Evolutionary conservation across 2,329 filamentous ascomycete species (phyloP), one percentile per base, ranked within the genome.

Genomic region (Parascedosporium putredinis): DNA sequence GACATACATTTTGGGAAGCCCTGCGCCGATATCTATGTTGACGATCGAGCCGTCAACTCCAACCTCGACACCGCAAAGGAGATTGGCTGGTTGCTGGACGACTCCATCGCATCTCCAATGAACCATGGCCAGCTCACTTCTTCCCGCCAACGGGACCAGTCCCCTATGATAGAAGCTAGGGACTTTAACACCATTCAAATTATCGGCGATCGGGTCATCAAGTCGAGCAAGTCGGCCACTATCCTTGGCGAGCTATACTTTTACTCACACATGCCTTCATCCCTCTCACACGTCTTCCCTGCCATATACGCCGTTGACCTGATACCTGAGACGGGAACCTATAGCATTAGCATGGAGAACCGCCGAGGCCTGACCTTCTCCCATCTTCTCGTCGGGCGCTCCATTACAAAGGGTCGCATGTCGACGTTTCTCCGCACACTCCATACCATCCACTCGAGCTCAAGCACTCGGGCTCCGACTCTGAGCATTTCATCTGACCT

Each of bases 171-270:
- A 4, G 58, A 58, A 2, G 58, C 59, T 3, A 57, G 60, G 3
- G 57, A 60, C 52, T 63, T 63, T 53, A 63, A 62, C 53, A 58
- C 56, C 8, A 59, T 62, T 43, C 60, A 62, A 52, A 58, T 59
- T 50, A 55, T 59, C 50, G 55, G 58, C 52, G 55, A 59, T 53
- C 57, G 59, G 51, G 58, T 62, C 27, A 56, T 61, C 50, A 63
- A 63, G 50, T 60, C 59, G 22, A 60, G 56, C 53, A 62, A 59
- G 53, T 59, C 56, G 4, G 59, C 60, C 27, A 59, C 58, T 45
- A 61, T 63, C 27, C 54, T 63, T 4, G 60, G 61, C 51, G 61
- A 63, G 50, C 50, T 63, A n/a, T 63, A 56, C 49, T 63, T 63
- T 52, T 63, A 62, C 52, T 56, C 59, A 7, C 60, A 62, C 48